Percentiles rank a stretch among this genome's conserved stretches.
phyloP scores from a whole-genome alignment of 176 grass and related monocot genomes.

The Aegilops longissima region DNA sequence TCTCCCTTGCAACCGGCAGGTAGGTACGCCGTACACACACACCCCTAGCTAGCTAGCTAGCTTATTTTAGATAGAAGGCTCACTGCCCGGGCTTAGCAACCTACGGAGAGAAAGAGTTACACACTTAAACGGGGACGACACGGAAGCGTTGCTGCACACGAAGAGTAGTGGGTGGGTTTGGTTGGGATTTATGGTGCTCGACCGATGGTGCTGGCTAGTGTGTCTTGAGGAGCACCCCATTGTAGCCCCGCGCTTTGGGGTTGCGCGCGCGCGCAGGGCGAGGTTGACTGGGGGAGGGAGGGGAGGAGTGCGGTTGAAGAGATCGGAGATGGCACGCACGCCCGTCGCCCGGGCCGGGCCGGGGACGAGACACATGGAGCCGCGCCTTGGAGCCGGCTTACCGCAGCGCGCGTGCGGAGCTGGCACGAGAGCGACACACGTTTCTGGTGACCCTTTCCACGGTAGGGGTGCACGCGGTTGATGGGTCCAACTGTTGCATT shows the following conservation, averaged over 20 bases:
- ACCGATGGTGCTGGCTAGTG: not conserved
- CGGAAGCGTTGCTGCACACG: conserved; percentile 17
- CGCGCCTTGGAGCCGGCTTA: not conserved
- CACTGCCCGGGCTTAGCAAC: too few species aligned
- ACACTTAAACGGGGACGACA: not conserved
- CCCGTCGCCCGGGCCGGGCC: not conserved
- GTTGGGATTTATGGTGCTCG: conserved; percentile 36
- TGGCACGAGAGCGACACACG: conserved; percentile 35
- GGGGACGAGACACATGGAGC: conserved; percentile 33
- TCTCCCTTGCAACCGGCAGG: not conserved
- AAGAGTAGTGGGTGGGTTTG: conserved; percentile 34
- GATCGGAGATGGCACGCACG: not conserved
- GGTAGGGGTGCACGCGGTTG: not conserved
- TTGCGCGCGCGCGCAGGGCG: conserved; percentile 15
- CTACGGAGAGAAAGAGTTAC: not conserved
- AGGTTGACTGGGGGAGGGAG: conserved; percentile 20
- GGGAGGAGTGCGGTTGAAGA: conserved; percentile 50
- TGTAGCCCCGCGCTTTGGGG: conserved; percentile 18
- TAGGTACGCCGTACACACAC: not conserved
- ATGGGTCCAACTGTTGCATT: not conserved
- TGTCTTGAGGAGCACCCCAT: conserved; percentile 52
- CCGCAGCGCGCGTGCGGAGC: not conserved
- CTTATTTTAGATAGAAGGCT: too few species aligned
- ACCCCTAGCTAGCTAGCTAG: not conserved
- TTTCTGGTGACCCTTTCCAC: conserved; percentile 1